Evolutionary conservation across 2,329 filamentous ascomycete species (phyloP).

Genomic region (Alternaria incomplexa): DNA sequence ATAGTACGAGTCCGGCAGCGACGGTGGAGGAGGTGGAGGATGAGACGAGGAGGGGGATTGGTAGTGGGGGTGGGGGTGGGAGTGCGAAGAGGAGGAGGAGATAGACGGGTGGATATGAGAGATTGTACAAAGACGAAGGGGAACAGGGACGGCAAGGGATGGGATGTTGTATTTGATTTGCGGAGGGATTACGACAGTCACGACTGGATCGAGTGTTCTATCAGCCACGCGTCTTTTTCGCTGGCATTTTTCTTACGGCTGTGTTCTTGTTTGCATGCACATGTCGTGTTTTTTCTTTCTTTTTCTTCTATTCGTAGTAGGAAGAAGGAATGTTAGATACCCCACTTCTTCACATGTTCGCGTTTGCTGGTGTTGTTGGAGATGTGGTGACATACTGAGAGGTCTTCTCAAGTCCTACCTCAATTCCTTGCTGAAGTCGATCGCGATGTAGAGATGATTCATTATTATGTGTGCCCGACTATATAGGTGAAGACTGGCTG

Average conservation of each 20-base stretch:
- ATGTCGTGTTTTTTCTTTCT: not conserved
- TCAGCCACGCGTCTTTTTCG: not conserved
- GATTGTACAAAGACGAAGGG: not conserved
- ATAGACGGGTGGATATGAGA: slow-evolving; percentile 1
- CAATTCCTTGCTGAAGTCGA: not conserved
- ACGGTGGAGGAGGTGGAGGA: slow-evolving; percentile 48
- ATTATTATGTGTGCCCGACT: not conserved
- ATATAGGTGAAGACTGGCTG: slow-evolving; percentile 6
- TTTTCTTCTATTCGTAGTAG: not conserved
- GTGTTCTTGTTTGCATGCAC: not conserved
- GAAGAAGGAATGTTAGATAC: not conserved
- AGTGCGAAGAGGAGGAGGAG: slow-evolving; percentile 42
- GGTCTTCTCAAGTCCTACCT: too few relatives aligned
- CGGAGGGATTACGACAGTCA: not conserved
- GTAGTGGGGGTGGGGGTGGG: not conserved
- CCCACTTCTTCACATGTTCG: not conserved
- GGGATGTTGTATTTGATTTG: not conserved
- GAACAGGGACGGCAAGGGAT: not conserved
- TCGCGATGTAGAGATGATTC: not conserved
- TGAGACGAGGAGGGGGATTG: slow-evolving; percentile 25
- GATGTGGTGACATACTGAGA: not conserved
- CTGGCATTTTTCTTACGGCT: not conserved
- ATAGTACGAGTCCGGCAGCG: slow-evolving; percentile 46
- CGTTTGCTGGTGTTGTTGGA: not conserved
- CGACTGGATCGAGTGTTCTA: not conserved